Evolutionary conservation across 2,329 filamentous ascomycete species (phyloP).

Genomic region (Tolypocladium tropicale): DNA sequence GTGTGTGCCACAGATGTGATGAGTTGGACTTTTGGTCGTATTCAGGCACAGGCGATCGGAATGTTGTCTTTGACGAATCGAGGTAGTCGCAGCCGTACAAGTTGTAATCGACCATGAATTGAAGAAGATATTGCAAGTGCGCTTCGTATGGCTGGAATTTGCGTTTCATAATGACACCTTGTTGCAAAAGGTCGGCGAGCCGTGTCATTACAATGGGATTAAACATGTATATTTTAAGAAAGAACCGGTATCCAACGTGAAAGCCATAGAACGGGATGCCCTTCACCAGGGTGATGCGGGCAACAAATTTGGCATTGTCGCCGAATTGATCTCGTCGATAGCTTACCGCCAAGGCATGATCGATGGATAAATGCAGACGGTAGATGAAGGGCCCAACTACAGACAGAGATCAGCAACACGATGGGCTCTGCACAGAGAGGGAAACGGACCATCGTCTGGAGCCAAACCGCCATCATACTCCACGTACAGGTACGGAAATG

Average conservation of each 20-base stretch:
- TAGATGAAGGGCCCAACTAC: constrained; percentile 67
- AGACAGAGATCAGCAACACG: constrained; percentile 5
- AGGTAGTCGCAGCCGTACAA: constrained; percentile 89
- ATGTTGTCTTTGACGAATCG: constrained; percentile 58
- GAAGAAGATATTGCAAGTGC: constrained; percentile 81
- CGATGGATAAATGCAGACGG: constrained; percentile 74
- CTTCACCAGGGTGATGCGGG: constrained; percentile 84
- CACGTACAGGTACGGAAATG: constrained; percentile 91
- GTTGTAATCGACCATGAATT: constrained; percentile 99
- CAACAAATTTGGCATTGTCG: constrained; percentile 63
- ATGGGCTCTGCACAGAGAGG: too few relatives aligned
- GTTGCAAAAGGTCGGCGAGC: constrained; percentile 74
- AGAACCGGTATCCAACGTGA: constrained; percentile 82
- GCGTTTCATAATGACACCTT: constrained; percentile 77
- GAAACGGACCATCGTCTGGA: constrained; percentile 52
- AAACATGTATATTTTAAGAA: constrained; percentile 89
- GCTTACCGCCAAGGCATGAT: constrained; percentile 78
- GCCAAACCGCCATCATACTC: constrained; percentile 66
- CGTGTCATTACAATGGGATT: constrained; percentile 83
- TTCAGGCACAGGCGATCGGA: constrained; percentile 65
- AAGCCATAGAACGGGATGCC: constrained; percentile 95
- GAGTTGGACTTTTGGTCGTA: constrained; percentile 50
- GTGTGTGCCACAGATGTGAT: constrained; percentile 69
- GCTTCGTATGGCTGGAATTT: constrained; percentile 88
- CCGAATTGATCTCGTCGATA: constrained; percentile 68